phyloP scores from a whole-genome alignment of 768 basidiomycete species.

The Lentinula sp. region DNA sequence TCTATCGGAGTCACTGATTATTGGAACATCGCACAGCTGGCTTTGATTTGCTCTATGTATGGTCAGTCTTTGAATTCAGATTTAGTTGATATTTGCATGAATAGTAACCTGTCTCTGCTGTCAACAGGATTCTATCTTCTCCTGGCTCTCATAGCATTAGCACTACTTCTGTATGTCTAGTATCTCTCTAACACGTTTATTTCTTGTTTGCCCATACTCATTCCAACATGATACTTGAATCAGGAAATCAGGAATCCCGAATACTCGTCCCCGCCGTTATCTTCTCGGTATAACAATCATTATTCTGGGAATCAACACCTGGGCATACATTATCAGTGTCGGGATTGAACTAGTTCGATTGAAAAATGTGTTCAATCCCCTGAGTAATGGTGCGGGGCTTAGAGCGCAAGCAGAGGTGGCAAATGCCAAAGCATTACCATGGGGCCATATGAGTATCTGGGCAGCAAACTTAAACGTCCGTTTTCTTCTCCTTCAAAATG shows the following conservation, averaged over 20 bases:
- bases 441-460: not conserved
- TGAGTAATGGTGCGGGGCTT: not conserved
- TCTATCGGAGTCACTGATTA: not conserved
- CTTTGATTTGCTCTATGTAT: not conserved
- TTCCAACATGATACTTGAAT: not conserved
- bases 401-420: not conserved
- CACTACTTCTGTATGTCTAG: not conserved
- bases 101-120: not conserved
- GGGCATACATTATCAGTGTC: not conserved
- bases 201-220: too few species aligned
- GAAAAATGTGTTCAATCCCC: not conserved
- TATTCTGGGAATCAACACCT: not conserved
- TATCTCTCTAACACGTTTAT: not conserved
- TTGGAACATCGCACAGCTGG: not conserved
- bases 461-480: not conserved
- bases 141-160: not conserved
- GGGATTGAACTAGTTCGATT: not conserved
- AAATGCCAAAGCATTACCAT: not conserved
- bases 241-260: not conserved
- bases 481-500: not conserved
- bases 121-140: not conserved
- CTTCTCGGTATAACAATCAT: not conserved
- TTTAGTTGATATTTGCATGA: not conserved
- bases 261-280: not conserved
- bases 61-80: not conserved